Base-by-base conservation (phyloP, 208 protist species). In the Wallacemonas rigidus region DNA sequence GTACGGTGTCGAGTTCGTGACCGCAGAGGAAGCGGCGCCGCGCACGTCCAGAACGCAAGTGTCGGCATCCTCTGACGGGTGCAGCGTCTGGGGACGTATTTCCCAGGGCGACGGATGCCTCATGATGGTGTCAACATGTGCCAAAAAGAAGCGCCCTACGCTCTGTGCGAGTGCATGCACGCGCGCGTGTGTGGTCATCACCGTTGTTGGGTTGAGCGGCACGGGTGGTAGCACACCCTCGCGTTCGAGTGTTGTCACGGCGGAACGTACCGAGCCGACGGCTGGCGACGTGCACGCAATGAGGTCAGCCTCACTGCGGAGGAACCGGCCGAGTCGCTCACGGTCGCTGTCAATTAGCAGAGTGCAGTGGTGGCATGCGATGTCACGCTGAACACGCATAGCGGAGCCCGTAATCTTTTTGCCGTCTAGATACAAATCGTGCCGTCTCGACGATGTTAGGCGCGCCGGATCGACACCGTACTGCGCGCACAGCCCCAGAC, bases 291-390 rank as follows among this genome's bases (percentile, higher is more conserved):
- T 68, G 73, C 94, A 92, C 14, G 38, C 68, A 1, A 79, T 69
- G 60, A 88, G 87, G n/a, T 76, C 69, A 2, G 80, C 87, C 43
- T 93, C 88, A 0, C 77, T 48, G 67, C 78, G 76, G 44, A 97
- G 71, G 63, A 89, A 97, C 5, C 63, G 61, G 3, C 87, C 78
- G 1, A 97, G 47, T 0, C 55, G 36, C 15, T 58, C 53, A 61
- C 54, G 77, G 36, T 75, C 72, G 11, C 80, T 90, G 65, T 81
- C 71, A 3, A 94, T 78, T 4, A 97, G 82, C 51, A 97, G 77
- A 2, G 92, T 97, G 74, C 88, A 95, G 80, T 97, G 92, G 60
- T 97, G 92, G 55, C 87, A 89, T 1, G 90, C 85, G 50, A 94
- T 87, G 69, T 89, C 84, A 0, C 87, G 77, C 75, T 94, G 89